Evolutionary conservation across 805 yeast species (phyloP).

Genomic region (Hyphopichia homilentoma): DNA sequence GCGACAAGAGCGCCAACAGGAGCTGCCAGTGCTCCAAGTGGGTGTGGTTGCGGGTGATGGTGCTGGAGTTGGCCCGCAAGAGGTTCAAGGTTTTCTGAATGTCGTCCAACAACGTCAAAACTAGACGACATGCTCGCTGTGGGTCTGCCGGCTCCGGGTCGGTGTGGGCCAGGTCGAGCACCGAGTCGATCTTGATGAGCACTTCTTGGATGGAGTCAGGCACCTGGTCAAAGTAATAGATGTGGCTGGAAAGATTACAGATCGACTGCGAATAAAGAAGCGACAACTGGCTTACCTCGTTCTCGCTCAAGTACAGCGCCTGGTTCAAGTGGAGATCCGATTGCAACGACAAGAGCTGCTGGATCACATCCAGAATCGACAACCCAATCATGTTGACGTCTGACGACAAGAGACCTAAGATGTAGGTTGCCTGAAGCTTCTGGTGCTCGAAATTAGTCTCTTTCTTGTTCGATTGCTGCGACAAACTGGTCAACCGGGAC

Average conservation of each 20-base stretch:
- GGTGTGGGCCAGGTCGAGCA: constrained; percentile 11
- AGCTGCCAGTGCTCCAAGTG: constrained; percentile 43
- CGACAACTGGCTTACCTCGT: constrained; percentile 28
- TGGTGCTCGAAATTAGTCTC: constrained; percentile 20
- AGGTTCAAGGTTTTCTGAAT: constrained; percentile 26
- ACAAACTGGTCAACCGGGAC: constrained; percentile 20
- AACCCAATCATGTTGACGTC: constrained; percentile 84
- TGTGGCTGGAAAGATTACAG: constrained; percentile 68
- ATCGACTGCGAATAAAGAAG: constrained; percentile 53
- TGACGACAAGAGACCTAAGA: constrained; percentile 64
- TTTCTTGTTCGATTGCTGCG: constrained; percentile 13
- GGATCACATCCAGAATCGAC: constrained; percentile 75
- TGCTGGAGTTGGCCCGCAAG: constrained; percentile 28
- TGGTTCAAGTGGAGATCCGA: constrained; percentile 25
- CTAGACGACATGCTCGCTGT: constrained; percentile 14
- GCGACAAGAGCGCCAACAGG: constrained; percentile 29
- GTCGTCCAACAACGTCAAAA: constrained; percentile 27
- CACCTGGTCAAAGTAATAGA: constrained; percentile 83
- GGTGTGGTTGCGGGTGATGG: constrained; percentile 41
- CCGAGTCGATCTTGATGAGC: constrained; percentile 40
- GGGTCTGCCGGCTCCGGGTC: not conserved
- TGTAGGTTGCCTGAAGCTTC: constrained; percentile 39
- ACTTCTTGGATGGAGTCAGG: constrained; percentile 77
- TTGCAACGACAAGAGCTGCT: constrained; percentile 53
- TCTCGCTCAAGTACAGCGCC: constrained; percentile 13